Evolutionary conservation across 345 rosid genomes (phyloP).

Genomic region (Eucalyptus polyanthemos): DNA sequence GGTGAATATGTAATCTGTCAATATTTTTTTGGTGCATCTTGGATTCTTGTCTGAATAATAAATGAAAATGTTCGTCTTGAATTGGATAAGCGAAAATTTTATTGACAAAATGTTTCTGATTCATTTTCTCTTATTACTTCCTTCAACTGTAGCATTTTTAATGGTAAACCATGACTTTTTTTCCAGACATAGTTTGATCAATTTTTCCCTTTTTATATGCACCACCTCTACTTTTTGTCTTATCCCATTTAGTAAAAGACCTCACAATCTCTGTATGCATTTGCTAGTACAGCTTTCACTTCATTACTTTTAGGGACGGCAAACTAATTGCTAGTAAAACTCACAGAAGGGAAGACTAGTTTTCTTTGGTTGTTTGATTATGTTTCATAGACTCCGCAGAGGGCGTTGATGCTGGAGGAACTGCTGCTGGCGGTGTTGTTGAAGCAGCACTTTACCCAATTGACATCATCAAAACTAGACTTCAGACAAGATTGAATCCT

Average conservation of each 20-base stretch:
- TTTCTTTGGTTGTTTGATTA: neutral
- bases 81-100: neutral
- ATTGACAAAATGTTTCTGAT: neutral
- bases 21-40: neutral
- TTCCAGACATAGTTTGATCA: neutral
- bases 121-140: neutral
- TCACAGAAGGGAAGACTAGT: neutral
- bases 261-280: neutral
- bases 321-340: neutral
- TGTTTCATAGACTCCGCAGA: constrained; percentile 19
- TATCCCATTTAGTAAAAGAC: neutral
- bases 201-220: neutral
- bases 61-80: neutral
- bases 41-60: neutral
- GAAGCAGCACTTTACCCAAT: constrained; percentile 78
- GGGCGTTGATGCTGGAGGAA: constrained; percentile 56
- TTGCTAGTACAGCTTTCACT: neutral
- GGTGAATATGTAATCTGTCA: neutral
- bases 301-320: neutral
- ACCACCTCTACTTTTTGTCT: neutral
- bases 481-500: constrained; percentile 29
- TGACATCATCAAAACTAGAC: constrained; percentile 78
- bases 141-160: neutral
- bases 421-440: constrained; percentile 35
- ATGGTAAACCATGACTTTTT: no score